Conservation (phyloP, 2,329 filamentous ascomycete species). For the Microdochium nivale region DNA sequence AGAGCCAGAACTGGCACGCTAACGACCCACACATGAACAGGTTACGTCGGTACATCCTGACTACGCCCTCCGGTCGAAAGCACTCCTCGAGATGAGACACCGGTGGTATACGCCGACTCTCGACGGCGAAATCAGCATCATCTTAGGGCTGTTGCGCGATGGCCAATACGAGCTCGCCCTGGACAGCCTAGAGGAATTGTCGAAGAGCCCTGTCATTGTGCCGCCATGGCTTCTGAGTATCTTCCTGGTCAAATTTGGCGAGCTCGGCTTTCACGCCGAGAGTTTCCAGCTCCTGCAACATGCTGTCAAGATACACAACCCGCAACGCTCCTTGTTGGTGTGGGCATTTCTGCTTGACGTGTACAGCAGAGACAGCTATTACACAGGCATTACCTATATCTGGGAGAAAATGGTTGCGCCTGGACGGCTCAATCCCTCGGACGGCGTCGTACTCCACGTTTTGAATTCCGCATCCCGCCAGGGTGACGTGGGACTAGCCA, state of each 20-base stretch:
- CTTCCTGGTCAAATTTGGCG: constrained; percentile 64
- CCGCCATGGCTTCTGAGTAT: constrained; percentile 72
- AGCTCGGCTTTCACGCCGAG: constrained; percentile 68
- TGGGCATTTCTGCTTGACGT: constrained; percentile 69
- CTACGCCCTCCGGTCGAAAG: constrained; percentile 62
- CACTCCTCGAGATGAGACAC: constrained; percentile 66
- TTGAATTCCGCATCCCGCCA: constrained; percentile 63
- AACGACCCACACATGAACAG: constrained; percentile 22
- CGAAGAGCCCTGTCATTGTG: constrained; percentile 42
- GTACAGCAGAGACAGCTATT: constrained; percentile 57
- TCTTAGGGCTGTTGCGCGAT: constrained; percentile 70
- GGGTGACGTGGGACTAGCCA: constrained; percentile 60
- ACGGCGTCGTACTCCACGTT: constrained; percentile 58
- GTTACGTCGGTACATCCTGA: constrained; percentile 78
- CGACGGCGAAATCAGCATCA: constrained; percentile 56
- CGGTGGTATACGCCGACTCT: constrained; percentile 60
- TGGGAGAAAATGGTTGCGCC: constrained; percentile 59
- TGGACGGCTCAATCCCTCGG: constrained; percentile 51
- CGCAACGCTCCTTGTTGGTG: constrained; percentile 36
- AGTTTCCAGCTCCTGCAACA: constrained; percentile 59
- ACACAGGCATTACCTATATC: constrained; percentile 56
- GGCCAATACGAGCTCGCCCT: constrained; percentile 76
- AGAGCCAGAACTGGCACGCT: too few relatives aligned
- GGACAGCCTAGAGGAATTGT: constrained; percentile 59
- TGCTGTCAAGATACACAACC: constrained; percentile 35